These are phyloP conservation scores for Pseudonectria buxi DNA, from an alignment of 2,329 filamentous ascomycete species.

Conservation along the genomic window DNA sequence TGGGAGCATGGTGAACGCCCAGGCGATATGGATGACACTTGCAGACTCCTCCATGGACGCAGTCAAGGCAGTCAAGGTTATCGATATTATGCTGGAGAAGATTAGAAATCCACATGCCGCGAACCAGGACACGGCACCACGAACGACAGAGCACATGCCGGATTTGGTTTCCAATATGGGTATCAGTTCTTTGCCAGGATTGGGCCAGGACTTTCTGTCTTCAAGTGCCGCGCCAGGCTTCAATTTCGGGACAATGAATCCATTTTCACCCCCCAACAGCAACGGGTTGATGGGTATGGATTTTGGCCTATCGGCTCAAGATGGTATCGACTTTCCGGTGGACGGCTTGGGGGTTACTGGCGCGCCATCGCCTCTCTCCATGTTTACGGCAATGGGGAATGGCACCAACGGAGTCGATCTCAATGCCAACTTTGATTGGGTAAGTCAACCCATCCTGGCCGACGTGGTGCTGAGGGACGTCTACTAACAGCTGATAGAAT, in stretches of 20 bases:
- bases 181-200: constrained; percentile 27
- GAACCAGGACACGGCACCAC: constrained; percentile 6
- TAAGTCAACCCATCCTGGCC: constrained; percentile 26
- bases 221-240: constrained; percentile 21
- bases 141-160: constrained; percentile 17
- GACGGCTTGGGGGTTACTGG: constrained; percentile 22
- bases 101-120: constrained; percentile 38
- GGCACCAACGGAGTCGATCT: constrained; percentile 34
- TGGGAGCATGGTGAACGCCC: constrained; percentile 61
- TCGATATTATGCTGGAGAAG: constrained; percentile 81
- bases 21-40: constrained; percentile 72
- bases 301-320: constrained; percentile 29
- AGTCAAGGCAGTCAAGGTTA: constrained; percentile 72
- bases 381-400: constrained; percentile 41
- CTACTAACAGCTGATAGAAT: constrained; percentile 34
- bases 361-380: constrained; percentile 41
- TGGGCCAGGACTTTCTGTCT: constrained; percentile 17
- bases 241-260: constrained; percentile 15
- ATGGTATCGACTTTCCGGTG: constrained; percentile 25
- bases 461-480: background rate
- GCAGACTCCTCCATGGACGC: constrained; percentile 79
- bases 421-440: constrained; percentile 51
- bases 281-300: constrained; percentile 39
- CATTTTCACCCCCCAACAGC: constrained; percentile 32
- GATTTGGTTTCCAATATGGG: constrained; percentile 34